Conservation (phyloP, 768 basidiomycete genomes). For the Suillus decipiens region DNA sequence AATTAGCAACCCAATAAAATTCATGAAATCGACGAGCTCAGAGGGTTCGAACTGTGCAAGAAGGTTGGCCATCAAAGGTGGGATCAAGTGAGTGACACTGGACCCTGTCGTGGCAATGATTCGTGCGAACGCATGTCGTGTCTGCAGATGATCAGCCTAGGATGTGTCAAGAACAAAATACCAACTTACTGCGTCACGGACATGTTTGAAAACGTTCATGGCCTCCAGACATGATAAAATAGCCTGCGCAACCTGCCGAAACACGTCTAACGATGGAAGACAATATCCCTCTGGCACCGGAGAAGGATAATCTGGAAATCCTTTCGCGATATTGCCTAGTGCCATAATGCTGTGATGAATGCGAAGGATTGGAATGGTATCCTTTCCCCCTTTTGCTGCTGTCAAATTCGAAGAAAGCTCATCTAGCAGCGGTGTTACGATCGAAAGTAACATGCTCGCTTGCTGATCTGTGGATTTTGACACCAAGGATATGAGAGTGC, state of each 20-base stretch:
- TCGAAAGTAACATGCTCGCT: slow-evolving; percentile 65
- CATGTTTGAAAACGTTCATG: slow-evolving; percentile 83
- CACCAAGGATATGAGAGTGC: slow-evolving; percentile 80
- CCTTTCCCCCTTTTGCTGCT: slow-evolving; percentile 57
- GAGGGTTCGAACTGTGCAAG: slow-evolving; percentile 89
- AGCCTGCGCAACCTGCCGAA: slow-evolving; percentile 82
- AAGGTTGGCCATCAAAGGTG: slow-evolving; percentile 87
- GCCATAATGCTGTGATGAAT: slow-evolving; percentile 95
- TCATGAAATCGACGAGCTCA: slow-evolving; percentile 94
- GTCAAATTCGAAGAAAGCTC: slow-evolving; percentile 63
- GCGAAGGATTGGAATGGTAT: slow-evolving; percentile 78
- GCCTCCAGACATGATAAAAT: slow-evolving; percentile 85
- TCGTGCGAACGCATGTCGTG: slow-evolving; percentile 90
- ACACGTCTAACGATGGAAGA: slow-evolving; percentile 73
- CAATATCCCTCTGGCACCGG: slow-evolving; percentile 66
- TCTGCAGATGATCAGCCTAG: slow-evolving; percentile 46
- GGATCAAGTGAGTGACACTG: slow-evolving; percentile 83
- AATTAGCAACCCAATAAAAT: slow-evolving; percentile 88
- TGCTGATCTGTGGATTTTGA: slow-evolving; percentile 68
- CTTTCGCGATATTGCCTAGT: slow-evolving; percentile 91
- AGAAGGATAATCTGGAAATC: slow-evolving; percentile 89
- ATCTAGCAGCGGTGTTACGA: slow-evolving; percentile 81
- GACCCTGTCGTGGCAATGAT: slow-evolving; percentile 89
- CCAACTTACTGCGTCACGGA: slow-evolving; percentile 85
- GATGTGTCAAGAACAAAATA: background rate